Evolutionary conservation across 805 yeast genomes (phyloP).

Genomic region (Saturnispora halmiae): DNA sequence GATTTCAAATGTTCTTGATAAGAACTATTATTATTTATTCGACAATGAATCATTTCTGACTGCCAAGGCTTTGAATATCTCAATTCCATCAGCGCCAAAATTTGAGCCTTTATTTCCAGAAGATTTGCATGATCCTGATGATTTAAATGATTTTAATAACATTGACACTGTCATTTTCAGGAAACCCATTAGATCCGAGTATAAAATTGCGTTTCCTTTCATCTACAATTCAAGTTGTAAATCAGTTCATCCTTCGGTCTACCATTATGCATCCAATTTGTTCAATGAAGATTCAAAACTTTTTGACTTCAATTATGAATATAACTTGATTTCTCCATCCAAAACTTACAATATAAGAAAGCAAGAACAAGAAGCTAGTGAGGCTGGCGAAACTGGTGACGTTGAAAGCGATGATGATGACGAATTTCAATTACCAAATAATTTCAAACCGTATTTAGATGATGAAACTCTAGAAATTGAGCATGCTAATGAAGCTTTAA

Average conservation of each 20-base stretch:
- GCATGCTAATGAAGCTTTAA: slow-evolving; percentile 48
- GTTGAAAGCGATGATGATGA: slow-evolving; percentile 24
- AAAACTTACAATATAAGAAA: too few species aligned
- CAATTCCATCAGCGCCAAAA: slow-evolving; percentile 93
- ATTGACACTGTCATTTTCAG: slow-evolving; percentile 82
- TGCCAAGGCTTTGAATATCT: slow-evolving; percentile 80
- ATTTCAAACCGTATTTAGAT: slow-evolving; percentile 44
- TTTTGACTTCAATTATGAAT: slow-evolving; percentile 44
- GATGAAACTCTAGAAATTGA: slow-evolving; percentile 38
- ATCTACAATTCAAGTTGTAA: slow-evolving; percentile 72
- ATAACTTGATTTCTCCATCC: slow-evolving; percentile 44
- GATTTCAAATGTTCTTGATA: slow-evolving; percentile 39
- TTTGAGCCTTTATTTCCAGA: slow-evolving; percentile 80
- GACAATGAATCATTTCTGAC: slow-evolving; percentile 76
- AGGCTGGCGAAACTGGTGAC: slow-evolving; percentile 8
- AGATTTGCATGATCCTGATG: slow-evolving; percentile 54
- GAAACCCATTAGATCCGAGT: slow-evolving; percentile 68
- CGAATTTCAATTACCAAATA: slow-evolving; percentile 29
- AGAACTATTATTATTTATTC: slow-evolving; percentile 61
- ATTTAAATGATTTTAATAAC: slow-evolving; percentile 83
- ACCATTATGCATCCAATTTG: slow-evolving; percentile 54
- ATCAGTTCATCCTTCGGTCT: slow-evolving; percentile 52
- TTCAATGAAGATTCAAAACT: slow-evolving; percentile 44
- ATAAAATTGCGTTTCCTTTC: slow-evolving; percentile 78
- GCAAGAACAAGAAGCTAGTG: too few species aligned